Base-by-base conservation (phyloP, 2,329 filamentous ascomycete species). In the Albifimbria verrucaria region DNA sequence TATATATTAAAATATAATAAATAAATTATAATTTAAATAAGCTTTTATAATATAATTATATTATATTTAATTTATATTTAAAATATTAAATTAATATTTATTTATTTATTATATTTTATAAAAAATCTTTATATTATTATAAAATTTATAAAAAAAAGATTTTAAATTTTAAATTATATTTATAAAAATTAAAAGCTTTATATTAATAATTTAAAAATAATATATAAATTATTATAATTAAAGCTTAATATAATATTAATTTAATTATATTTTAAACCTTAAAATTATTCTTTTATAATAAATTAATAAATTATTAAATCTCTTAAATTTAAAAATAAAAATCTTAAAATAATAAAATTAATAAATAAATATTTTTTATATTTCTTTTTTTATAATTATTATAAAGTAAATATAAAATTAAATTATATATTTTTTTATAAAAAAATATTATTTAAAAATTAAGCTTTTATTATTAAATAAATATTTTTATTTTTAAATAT, bases 71-170 rank as follows among this genome's bases (percentile, higher is more conserved):
- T 9, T 43, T 9, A 7, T 18, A 9, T 43, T n/a, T n/a, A 43
- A 10, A 43, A 21, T 25, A 20, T 25, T 9, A 26, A 17, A 26
- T 7, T 5, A 15, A 25, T 3, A n/a, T 12, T 11, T 17, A n/a
- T 15, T 7, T 25, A 25, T 17, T n/a, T n/a, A n/a, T n/a, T n/a
- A n/a, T n/a, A n/a, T n/a, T n/a, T n/a, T n/a, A n/a, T 3, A 25
- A 17, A 28, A 47, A 7, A 9, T n/a, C 18, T 10, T 7, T 10
- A 53, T 50, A 50, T 50, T 45, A 46, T 46, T 17, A 39, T 53
- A 45, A 20, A 39, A 45, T 11, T 20, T 36, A 36, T 10, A 36
- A 36, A 10, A 10, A 36, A 36, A 36, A n/a, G 10, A 36, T 36
- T 10, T 9, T n/a, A 10, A 10, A 10, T 10, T 10, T 10, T 36